These are phyloP conservation scores for Paraphoma chrysanthemicola DNA, from an alignment of 2,329 filamentous ascomycete species.

Conservation along the genomic window DNA sequence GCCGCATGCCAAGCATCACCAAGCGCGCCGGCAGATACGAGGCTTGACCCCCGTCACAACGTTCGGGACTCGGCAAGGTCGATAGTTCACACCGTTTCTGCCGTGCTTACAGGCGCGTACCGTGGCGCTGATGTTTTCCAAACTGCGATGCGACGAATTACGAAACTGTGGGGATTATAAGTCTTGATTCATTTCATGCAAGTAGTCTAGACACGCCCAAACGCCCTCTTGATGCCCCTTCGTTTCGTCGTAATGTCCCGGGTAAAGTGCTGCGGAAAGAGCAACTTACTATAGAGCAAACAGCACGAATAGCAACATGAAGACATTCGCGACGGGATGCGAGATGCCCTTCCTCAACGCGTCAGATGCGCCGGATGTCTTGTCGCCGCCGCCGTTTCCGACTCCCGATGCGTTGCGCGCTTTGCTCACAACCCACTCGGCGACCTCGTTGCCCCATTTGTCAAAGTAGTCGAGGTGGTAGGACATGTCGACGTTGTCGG, in stretches of 20 bases:
- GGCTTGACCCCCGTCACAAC: not conserved
- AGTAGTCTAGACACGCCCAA: slow-evolving; percentile 1
- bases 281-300: slow-evolving; percentile 32
- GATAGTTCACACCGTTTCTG: slow-evolving; percentile 17
- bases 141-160: slow-evolving; percentile 24
- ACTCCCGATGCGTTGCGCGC: slow-evolving; percentile 22
- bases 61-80: not conserved
- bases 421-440: slow-evolving; percentile 28
- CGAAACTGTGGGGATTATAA: slow-evolving; percentile 28
- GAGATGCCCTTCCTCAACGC: slow-evolving; percentile 28
- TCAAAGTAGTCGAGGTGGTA: slow-evolving; percentile 66
- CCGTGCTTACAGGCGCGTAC: slow-evolving; percentile 27
- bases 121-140: slow-evolving; percentile 26
- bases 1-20: not conserved
- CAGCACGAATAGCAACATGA: slow-evolving; percentile 24
- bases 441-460: slow-evolving; percentile 28
- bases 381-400: slow-evolving; percentile 10
- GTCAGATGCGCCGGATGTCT: slow-evolving; percentile 20
- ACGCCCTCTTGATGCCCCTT: not conserved
- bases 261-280: not conserved
- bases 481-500: slow-evolving; percentile 55
- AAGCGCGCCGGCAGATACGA: not conserved
- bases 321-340: slow-evolving; percentile 31
- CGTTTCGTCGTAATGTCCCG: not conserved
- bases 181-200: slow-evolving; percentile 14